phyloP scores from a whole-genome alignment of 163 green algal genomes.

The Chlamydomonas reinhardtii region DNA sequence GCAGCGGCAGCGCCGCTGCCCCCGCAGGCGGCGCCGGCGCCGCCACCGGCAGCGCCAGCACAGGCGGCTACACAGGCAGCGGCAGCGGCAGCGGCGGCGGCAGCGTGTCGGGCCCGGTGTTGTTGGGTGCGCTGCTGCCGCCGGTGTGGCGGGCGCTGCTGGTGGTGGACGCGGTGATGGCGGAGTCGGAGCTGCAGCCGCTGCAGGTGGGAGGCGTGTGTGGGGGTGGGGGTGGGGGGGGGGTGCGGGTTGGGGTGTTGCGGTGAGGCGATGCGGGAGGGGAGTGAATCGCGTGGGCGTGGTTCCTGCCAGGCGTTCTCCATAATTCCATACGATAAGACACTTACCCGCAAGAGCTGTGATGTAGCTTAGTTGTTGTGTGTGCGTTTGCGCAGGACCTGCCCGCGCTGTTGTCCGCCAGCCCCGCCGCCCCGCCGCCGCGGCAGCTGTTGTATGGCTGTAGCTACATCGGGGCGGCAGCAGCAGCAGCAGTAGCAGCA shows the following conservation, averaged over 20 bases:
- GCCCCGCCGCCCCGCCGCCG: not conserved
- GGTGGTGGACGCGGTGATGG: constrained; percentile 28
- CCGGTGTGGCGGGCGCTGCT: not conserved
- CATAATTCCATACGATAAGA: too few species aligned
- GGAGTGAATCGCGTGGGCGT: too few species aligned
- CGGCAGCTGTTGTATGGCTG: constrained; percentile 31
- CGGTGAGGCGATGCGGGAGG: too few species aligned
- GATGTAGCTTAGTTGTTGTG: too few species aligned
- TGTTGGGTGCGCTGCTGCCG: not conserved
- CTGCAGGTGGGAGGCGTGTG: constrained; percentile 27
- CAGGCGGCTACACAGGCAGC: not conserved
- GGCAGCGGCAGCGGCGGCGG: too few species aligned
- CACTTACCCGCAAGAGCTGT: too few species aligned
- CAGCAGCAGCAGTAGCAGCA: not conserved
- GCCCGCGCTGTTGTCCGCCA: not conserved
- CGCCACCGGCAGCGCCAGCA: too few species aligned
- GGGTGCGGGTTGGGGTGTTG: too few species aligned
- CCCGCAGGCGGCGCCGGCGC: not conserved
- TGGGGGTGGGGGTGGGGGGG: too few species aligned
- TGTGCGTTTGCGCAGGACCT: too few species aligned
- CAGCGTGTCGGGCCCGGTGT: not conserved
- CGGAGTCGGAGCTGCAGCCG: not conserved
- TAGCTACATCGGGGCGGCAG: not conserved
- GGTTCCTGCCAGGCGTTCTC: too few species aligned
- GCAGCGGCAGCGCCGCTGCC: not conserved